Evolutionary conservation across 2,329 filamentous ascomycete genomes (phyloP).

Genomic region (Cladosporium halotolerans): DNA sequence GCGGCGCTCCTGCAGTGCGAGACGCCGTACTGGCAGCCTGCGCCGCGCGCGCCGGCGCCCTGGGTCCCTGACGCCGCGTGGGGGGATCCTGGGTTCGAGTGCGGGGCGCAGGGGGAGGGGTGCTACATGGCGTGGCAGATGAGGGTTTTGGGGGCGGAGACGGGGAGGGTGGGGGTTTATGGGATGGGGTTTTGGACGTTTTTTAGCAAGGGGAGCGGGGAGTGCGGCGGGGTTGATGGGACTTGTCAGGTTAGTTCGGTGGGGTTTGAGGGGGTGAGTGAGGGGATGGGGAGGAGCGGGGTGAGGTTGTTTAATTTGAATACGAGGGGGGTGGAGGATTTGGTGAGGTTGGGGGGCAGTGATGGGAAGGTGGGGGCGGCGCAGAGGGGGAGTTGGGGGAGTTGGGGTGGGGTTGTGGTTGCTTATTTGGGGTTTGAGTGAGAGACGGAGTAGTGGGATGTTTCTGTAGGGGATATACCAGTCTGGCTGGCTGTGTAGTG

Average conservation of each 20-base stretch:
- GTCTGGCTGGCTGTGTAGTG: no score
- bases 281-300: not conserved
- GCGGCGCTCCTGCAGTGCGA: slow-evolving; percentile 66
- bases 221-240: slow-evolving; percentile 25
- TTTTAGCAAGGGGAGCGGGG: slow-evolving; percentile 30
- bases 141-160: slow-evolving; percentile 21
- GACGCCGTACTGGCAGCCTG: slow-evolving; percentile 78
- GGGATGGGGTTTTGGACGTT: slow-evolving; percentile 36
- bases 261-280: slow-evolving; percentile 13
- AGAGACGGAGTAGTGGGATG: not conserved
- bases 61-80: slow-evolving; percentile 54
- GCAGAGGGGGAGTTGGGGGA: slow-evolving; percentile 16
- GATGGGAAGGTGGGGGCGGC: slow-evolving; percentile 15
- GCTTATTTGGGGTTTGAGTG: slow-evolving; percentile 18
- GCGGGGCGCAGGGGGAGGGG: not conserved
- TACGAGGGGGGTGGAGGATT: slow-evolving; percentile 20
- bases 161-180: slow-evolving; percentile 34
- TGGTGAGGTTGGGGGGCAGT: slow-evolving; percentile 17
- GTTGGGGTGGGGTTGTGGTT: slow-evolving; percentile 22
- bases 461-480: not conserved
- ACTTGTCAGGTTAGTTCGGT: slow-evolving; percentile 34
- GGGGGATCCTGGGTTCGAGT: slow-evolving; percentile 48
- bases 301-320: slow-evolving; percentile 21
- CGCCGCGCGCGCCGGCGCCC: slow-evolving; percentile 65
- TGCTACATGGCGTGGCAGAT: slow-evolving; percentile 32